Evolutionary conservation across 352 stramenopile species (phyloP).

Genomic region (Pythium monospermum): DNA sequence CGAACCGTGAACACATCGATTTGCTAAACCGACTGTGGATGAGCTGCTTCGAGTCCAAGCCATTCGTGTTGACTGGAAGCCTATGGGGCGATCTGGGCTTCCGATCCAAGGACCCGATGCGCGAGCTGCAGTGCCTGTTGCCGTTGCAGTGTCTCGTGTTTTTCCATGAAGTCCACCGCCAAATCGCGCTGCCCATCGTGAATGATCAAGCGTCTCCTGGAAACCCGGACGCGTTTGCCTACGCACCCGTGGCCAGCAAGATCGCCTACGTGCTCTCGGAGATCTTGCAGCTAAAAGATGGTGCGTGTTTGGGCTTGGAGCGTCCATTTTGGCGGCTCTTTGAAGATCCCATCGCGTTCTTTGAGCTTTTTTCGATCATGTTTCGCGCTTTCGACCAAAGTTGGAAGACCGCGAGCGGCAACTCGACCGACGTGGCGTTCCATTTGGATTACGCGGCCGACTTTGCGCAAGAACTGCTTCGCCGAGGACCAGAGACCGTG

Average conservation of each 20-base stretch:
- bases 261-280: constrained; percentile 60
- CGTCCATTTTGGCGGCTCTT: constrained; percentile 83
- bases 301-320: constrained; percentile 63
- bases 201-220: constrained; percentile 38
- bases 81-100: constrained; percentile 68
- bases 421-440: constrained; percentile 49
- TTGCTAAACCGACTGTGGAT: constrained; percentile 65
- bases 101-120: constrained; percentile 54
- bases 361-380: constrained; percentile 71
- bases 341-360: constrained; percentile 80
- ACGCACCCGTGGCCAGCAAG: constrained; percentile 47
- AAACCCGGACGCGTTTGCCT: constrained; percentile 51
- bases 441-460: constrained; percentile 67
- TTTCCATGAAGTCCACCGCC: constrained; percentile 73
- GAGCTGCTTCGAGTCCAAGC: constrained; percentile 61
- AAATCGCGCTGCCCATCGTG: constrained; percentile 57
- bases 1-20: constrained; percentile 65
- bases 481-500: constrained; percentile 57
- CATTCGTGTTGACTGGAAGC: constrained; percentile 36
- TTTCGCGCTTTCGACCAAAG: constrained; percentile 71
- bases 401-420: constrained; percentile 43
- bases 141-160: constrained; percentile 78
- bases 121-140: constrained; percentile 65
- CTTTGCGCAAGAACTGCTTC: constrained; percentile 68
- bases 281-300: constrained; percentile 68